Base-by-base conservation (phyloP, 345 rosid genomes). In the Eucalyptus victrix region DNA sequence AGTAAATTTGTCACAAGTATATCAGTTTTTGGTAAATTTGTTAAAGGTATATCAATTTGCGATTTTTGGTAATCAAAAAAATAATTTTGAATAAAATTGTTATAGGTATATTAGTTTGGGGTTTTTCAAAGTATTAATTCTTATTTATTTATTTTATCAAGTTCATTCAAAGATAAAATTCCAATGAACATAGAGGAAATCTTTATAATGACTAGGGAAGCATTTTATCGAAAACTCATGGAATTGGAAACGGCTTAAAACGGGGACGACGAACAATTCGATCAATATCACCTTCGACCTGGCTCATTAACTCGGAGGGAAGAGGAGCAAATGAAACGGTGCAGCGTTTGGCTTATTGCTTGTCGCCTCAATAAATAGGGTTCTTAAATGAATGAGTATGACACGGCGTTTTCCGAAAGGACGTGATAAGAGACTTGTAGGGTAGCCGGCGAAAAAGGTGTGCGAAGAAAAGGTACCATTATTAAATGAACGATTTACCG, bases 71-170 rank as follows among this genome's bases (percentile, higher is more conserved):
- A 49, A 1, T 49, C 5, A 49, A 49, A 49, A 49, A 49, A 13
- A 49, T 49, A 49, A 1, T 49, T 49, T 49, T 0, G 50, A 49
- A 49, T 49, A 49, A 49, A 49, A 49, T 49, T 49, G 6, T 0
- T 0, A 13, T 49, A 49, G 0, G 2, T 49, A 0, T 49, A 49
- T 49, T 49, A 49, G 1, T 49, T 49, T 49, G 2, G 16, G 6
- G 1, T 13, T 49, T 49, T 49, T 49, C 6, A 49, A 1, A 49
- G 6, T 49, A 49, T 49, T 49, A 49, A 49, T 13, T 13, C 6
- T 49, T 49, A 49, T 49, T 49, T 49, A 49, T 49, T 65, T 65
- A n/a, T 15, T n/a, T 62, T 62, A 30, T 28, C 6, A 4, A 34
- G 6, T 18, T 65, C 21, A 5, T n/a, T 65, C 9, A 62, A n/a